These are phyloP conservation scores for Phytopythium vexans DNA, from an alignment of 352 stramenopile genomes.

Conservation along the genomic window DNA sequence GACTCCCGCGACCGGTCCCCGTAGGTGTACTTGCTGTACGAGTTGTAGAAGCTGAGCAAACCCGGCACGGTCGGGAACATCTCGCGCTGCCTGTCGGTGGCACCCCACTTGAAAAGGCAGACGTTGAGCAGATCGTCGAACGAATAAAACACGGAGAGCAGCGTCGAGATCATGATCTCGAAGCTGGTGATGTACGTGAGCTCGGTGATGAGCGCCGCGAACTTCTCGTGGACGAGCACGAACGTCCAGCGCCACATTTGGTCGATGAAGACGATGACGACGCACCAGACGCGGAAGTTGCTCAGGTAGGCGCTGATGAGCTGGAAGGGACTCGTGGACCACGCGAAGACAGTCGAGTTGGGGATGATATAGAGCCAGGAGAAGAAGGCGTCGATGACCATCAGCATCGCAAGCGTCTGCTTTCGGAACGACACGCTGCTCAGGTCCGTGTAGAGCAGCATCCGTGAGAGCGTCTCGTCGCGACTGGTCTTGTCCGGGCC, in stretches of 20 bases:
- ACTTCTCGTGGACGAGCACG: constrained; percentile 9
- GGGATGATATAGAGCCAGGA: constrained; percentile 21
- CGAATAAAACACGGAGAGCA: constrained; percentile 13
- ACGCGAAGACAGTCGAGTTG: constrained; percentile 21
- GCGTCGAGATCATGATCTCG: constrained; percentile 22
- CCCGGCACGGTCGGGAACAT: constrained; percentile 8
- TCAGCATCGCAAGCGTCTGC: constrained; percentile 8
- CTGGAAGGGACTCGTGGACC: constrained; percentile 13
- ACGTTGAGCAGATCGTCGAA: constrained; percentile 15
- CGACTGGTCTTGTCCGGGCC: not conserved
- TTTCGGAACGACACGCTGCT: constrained; percentile 19
- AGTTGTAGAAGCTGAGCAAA: constrained; percentile 14
- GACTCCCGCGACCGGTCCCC: constrained; percentile 15
- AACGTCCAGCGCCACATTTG: constrained; percentile 8
- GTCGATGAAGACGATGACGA: constrained; percentile 20
- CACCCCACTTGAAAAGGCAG: constrained; percentile 11
- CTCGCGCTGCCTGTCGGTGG: constrained; percentile 13
- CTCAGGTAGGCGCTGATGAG: constrained; percentile 20
- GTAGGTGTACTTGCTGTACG: constrained; percentile 19
- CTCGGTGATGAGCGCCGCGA: constrained; percentile 17
- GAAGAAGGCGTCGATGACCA: constrained; percentile 13
- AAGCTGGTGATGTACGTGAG: constrained; percentile 18
- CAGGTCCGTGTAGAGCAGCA: constrained; percentile 24
- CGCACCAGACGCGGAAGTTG: constrained; percentile 20
- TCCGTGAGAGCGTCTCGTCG: constrained; percentile 11